phyloP scores from a whole-genome alignment of 495 filamentous ascomycete genomes.

The Filosporella fistucella region DNA sequence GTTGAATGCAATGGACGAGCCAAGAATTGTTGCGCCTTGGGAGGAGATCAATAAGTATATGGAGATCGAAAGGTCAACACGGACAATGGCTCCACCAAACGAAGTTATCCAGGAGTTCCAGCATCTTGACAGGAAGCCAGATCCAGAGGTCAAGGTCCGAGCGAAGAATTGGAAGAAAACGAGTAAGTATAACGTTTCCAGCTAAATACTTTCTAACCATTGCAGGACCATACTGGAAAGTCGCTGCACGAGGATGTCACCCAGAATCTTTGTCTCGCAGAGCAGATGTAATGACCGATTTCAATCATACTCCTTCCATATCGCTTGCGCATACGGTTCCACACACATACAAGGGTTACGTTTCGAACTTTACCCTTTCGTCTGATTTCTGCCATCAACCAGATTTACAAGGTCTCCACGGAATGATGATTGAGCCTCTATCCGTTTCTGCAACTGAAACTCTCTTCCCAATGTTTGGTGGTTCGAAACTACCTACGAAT shows the following conservation, averaged over 20 bases:
- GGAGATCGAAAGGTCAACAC: constrained; percentile 44
- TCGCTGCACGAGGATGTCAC: constrained; percentile 55
- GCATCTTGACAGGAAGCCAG: not conserved
- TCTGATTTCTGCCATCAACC: constrained; percentile 62
- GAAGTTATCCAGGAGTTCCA: constrained; percentile 20
- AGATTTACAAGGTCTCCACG: constrained; percentile 54
- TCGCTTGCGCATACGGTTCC: constrained; percentile 26
- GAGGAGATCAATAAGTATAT: constrained; percentile 58
- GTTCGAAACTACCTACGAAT: constrained; percentile 71
- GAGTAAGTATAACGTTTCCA: constrained; percentile 11
- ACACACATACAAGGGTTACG: constrained; percentile 50
- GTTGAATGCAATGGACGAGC: constrained; percentile 67
- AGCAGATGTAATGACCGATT: constrained; percentile 33
- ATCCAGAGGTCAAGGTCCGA: constrained; percentile 8
- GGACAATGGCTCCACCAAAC: constrained; percentile 31
- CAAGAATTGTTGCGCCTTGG: constrained; percentile 60
- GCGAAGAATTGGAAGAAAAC: constrained; percentile 13
- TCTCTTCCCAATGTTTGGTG: constrained; percentile 69
- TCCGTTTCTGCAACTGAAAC: constrained; percentile 47
- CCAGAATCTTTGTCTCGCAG: constrained; percentile 54
- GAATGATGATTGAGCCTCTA: constrained; percentile 65
- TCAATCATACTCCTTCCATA: constrained; percentile 32
- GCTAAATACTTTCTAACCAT: constrained; percentile 8
- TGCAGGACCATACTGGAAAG: constrained; percentile 48
- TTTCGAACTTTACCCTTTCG: constrained; percentile 62